These are phyloP conservation scores for Sporothrix inflata DNA, from an alignment of 2,329 filamentous ascomycete species.

Conservation along the genomic window DNA sequence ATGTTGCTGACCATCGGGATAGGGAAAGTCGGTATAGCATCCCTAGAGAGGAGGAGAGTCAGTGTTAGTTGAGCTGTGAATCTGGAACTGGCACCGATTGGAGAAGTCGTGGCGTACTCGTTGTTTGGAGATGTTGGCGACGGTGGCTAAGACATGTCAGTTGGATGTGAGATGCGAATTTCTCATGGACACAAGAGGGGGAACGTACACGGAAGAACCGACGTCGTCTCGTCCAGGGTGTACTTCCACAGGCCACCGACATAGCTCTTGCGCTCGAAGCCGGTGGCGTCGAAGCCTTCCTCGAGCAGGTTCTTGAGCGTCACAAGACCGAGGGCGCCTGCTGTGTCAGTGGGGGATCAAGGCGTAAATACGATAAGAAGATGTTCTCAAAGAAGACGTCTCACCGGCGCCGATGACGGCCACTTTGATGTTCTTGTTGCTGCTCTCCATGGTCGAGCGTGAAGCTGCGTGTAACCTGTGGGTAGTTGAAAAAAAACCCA, in stretches of 20 bases:
- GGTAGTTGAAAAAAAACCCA: too few species aligned
- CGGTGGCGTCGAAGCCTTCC: slow-evolving; percentile 48
- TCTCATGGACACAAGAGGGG: too few species aligned
- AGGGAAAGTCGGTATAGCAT: slow-evolving; percentile 14
- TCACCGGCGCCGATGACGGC: too few species aligned
- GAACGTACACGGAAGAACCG: slow-evolving; percentile 41
- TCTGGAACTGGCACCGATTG: too few species aligned
- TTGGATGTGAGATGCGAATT: background rate
- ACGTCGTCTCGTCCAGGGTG: slow-evolving; percentile 42
- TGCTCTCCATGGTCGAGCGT: background rate
- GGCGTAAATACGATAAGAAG: too few species aligned
- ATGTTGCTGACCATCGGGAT: background rate
- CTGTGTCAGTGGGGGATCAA: background rate
- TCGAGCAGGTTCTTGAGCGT: slow-evolving; percentile 47
- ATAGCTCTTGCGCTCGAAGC: slow-evolving; percentile 45
- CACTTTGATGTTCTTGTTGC: background rate
- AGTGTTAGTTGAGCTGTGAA: too few species aligned
- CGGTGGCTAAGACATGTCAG: background rate
- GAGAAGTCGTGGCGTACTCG: background rate
- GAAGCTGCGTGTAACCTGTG: too few species aligned
- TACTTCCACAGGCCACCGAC: slow-evolving; percentile 52
- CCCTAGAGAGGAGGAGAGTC: background rate
- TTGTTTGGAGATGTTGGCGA: slow-evolving; percentile 14
- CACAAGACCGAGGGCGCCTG: slow-evolving; percentile 49
- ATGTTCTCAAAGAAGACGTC: too few species aligned